Evolutionary conservation across 2,329 filamentous ascomycete species (phyloP), one percentile per base, ranked within the genome.

Genomic region (Hypoxylon rubiginosum): DNA sequence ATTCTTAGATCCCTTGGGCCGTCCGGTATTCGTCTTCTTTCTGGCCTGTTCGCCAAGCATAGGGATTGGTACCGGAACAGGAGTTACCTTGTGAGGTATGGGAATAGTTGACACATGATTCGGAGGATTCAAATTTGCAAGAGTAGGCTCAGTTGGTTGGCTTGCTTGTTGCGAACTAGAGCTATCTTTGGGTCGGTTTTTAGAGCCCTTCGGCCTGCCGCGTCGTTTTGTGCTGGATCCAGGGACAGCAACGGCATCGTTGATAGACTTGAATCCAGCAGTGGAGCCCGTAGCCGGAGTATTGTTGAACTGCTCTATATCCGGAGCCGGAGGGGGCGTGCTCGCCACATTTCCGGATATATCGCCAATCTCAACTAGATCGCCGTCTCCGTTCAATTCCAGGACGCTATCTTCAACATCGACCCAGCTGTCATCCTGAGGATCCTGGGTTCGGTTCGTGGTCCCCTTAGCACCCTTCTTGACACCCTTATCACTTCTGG

Each of bases 151-250:
- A 21, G 49, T 46, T 50, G 64, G 24, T 9, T 74, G 69, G 30
- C 71, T 52, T 48, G 66, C 64, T 70, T 75, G 76, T 61, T 76
- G 74, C 32, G 70, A 58, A 55, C 51, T 69, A 62, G 64, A 17
- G 32, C 11, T 30, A 28, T 80, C 78, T 64, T 81, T 84, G 2
- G 81, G 78, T 2, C 82, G 79, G 64, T 86, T 86, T 63, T 83
- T 85, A 1, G 84, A 86, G 0, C 85, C 85, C 63, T 85, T 86
- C 0, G 85, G 85, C 32, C 85, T 79, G 5, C 85, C 82, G 59
- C 82, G 78, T 52, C 78, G 82, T 71, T 79, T 83, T 0, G 72
- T 65, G 45, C 68, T 74, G 2, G 74, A 74, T 13, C 64, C 68
- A 34, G 77, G 61, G 8, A 62, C 69, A 19, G 69, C 72, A 17